Conservation (phyloP, 139 green algal species). For the Picochlorum sp. region DNA sequence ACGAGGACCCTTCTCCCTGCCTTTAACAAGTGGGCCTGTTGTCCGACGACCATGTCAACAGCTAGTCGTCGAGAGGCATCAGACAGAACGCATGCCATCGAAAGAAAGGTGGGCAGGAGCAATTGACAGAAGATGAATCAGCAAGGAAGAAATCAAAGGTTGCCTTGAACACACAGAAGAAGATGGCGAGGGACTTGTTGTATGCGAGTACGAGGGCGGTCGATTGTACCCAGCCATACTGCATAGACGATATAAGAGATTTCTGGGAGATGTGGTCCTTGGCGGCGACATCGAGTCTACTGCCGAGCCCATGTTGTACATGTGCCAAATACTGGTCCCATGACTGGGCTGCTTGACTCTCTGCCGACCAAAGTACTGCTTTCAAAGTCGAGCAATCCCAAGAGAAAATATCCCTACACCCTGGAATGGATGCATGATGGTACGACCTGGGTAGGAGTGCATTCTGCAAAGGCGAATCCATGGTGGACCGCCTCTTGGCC, state of each 20-base stretch:
- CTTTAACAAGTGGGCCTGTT: too few species aligned
- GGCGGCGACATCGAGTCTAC: background rate
- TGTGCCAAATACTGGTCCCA: constrained; percentile 59
- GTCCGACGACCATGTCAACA: too few species aligned
- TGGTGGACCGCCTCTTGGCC: constrained; percentile 36
- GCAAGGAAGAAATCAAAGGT: too few species aligned
- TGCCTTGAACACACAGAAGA: too few species aligned
- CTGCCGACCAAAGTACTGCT: background rate
- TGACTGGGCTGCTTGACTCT: constrained; percentile 25
- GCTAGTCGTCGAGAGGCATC: too few species aligned
- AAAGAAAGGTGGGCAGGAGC: too few species aligned
- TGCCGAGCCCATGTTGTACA: constrained; percentile 24
- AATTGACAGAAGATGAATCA: too few species aligned
- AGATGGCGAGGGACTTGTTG: too few species aligned
- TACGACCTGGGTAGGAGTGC: constrained; percentile 31
- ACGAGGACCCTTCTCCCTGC: too few species aligned
- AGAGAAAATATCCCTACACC: constrained; percentile 48
- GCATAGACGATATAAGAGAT: constrained; percentile 53
- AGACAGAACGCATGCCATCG: too few species aligned
- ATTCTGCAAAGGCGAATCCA: constrained; percentile 53
- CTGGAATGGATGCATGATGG: constrained; percentile 39
- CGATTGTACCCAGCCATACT: constrained; percentile 16
- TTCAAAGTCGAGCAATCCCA: background rate
- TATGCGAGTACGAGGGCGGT: too few species aligned
- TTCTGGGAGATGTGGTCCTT: constrained; percentile 45